Percentiles rank a stretch among this genome's conserved stretches.
These are phyloP conservation scores for Rosa chinensis DNA, from an alignment of 306 rosid genomes.

Conservation along the genomic window DNA sequence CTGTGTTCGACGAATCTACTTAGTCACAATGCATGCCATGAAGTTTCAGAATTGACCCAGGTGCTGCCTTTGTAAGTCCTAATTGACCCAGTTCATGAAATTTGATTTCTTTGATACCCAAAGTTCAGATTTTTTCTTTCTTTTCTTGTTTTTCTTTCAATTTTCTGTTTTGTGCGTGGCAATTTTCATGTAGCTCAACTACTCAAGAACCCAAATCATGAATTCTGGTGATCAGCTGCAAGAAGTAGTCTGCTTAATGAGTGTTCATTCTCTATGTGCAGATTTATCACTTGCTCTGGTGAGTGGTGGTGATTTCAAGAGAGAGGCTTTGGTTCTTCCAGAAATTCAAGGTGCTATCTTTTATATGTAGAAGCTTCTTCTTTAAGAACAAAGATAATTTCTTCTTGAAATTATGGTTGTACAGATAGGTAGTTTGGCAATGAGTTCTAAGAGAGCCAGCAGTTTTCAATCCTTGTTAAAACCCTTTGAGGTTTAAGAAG, in stretches of 20 bases:
- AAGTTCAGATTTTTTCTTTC: not conserved
- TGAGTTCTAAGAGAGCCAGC: not conserved
- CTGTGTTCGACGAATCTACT: conserved; percentile 1
- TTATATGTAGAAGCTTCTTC: conserved; percentile 1
- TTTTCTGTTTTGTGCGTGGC: not conserved
- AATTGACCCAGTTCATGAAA: conserved; percentile 14
- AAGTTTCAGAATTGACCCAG: conserved; percentile 29
- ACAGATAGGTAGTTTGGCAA: not conserved
- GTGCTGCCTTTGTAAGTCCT: conserved; percentile 22
- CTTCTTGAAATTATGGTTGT: conserved; percentile 1
- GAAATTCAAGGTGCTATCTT: conserved; percentile 24
- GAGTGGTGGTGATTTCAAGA: conserved; percentile 16
- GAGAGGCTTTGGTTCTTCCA: conserved; percentile 23
- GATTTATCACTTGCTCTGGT: conserved; percentile 25
- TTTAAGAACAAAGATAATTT: not conserved
- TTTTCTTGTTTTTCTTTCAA: not conserved
- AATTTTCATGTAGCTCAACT: conserved; percentile 2
- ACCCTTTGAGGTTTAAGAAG: conserved; percentile 28
- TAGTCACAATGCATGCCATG: conserved; percentile 13
- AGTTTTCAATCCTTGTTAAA: conserved; percentile 23
- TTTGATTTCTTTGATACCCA: conserved; percentile 31
- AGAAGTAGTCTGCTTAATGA: not conserved
- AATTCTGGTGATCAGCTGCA: not conserved
- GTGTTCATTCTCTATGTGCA: conserved; percentile 18
- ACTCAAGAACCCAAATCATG: conserved; percentile 1